Evolutionary conservation across 345 rosid genomes (phyloP), one percentile per base, ranked within the genome.

Genomic region (Streptanthus diversifolius): DNA sequence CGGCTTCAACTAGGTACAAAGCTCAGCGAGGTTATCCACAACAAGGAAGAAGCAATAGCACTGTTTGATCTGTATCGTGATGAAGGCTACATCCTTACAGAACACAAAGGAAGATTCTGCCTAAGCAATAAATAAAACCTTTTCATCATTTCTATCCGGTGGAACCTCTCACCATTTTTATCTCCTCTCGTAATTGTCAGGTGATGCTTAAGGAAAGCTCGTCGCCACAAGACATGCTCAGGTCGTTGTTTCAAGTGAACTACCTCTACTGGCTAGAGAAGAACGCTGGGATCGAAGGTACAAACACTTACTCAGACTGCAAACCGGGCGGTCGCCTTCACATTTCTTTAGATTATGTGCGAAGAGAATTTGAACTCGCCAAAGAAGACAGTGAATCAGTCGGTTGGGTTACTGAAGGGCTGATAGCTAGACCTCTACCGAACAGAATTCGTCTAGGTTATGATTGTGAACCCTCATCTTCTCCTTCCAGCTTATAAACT

Each of bases 191-290:
- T 48, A 48, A 65, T 39, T 48, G 60, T 70, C 89, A 93, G 98
- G 97, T 93, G 37, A 86, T 86, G 80, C 95, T 95, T 60, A 90
- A 91, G 77, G 93, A 95, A 80, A 86, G 80, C 71, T 72, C 83
- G 49, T 82, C 84, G 6, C 92, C 84, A 36, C 90, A 87, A 81
- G 97, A 88, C 84, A 88, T 91, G 99, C 95, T 95, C 36, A 91
- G 89, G 85, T 90, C 97, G 24, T 49, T 90, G 76, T 91, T 95
- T 83, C 97, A 95, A 73, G 99, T 87, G 39, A 91, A 82, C 70
- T 95, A 91, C 47, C 86, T 95, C 69, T 95, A 87, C 80, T 95
- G 99, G 99, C 73, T 95, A 75, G 99, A 91, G 82, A 87, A 81
- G 73, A 90, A 91, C 68, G 97, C 99, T 2, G 99, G 99, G 67